Conservation (phyloP, 73 alveolate species). For the Paraurostyla sp. region DNA sequence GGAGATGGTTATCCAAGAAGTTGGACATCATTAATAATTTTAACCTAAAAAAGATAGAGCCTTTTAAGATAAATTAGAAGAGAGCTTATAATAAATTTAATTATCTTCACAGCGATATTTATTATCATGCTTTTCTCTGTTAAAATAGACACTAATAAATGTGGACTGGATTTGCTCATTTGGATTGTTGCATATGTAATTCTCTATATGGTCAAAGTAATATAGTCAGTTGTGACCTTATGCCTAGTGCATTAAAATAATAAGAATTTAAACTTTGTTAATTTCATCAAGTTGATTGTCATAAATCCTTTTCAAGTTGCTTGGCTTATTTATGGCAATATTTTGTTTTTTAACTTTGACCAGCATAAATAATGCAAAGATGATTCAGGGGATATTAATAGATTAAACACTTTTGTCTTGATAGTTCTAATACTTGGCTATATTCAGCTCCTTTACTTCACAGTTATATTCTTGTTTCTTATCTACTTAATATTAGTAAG, state of each 20-base stretch:
- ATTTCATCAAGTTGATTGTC: neutral
- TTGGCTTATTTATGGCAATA: constrained; percentile 14
- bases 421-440: constrained; percentile 12
- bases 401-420: constrained; percentile 15
- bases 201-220: neutral
- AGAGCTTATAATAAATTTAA: neutral
- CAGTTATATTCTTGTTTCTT: neutral
- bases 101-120: constrained; percentile 11
- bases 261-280: neutral
- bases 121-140: constrained; percentile 7
- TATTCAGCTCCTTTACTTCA: neutral
- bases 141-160: neutral
- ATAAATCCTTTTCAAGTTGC: constrained; percentile 32
- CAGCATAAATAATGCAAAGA: neutral
- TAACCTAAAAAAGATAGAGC: constrained; percentile 20
- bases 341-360: neutral
- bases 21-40: neutral
- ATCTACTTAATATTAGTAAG: neutral
- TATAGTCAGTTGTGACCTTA: neutral
- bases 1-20: neutral
- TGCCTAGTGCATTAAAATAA: constrained; percentile 12
- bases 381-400: neutral
- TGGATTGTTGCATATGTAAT: constrained; percentile 3
- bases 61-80: constrained; percentile 6
- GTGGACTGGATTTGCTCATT: neutral